These are phyloP conservation scores for Leccinum incarnatum DNA, from an alignment of 768 basidiomycete species.

Conservation along the genomic window DNA sequence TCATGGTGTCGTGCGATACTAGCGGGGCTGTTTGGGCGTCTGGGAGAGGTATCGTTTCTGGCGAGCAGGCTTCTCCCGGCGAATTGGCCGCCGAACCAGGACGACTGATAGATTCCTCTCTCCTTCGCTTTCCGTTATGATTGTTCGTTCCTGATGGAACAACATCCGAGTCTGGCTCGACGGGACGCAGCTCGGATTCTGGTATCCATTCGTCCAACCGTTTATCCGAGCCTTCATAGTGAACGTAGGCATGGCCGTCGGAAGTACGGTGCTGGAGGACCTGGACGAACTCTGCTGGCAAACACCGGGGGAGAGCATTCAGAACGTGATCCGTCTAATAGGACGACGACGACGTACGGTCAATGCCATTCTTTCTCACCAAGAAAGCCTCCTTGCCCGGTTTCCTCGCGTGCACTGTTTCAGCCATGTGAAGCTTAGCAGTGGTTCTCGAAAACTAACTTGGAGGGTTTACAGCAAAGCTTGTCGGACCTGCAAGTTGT, in stretches of 20 bases:
- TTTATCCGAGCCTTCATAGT: conserved; percentile 69
- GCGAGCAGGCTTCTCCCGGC: conserved; percentile 23
- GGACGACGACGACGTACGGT: conserved; percentile 34
- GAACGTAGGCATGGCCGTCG: conserved; percentile 60
- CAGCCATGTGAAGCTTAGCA: conserved; percentile 19
- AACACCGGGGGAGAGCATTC: conserved; percentile 5
- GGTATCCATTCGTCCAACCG: conserved; percentile 74
- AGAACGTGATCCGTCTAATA: conserved; percentile 9
- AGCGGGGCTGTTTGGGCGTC: conserved; percentile 13
- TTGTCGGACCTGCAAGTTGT: conserved; percentile 7
- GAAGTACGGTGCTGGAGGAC: conserved; percentile 48
- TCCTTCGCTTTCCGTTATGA: conserved; percentile 37
- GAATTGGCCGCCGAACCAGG: conserved; percentile 19
- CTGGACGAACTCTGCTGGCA: conserved; percentile 42
- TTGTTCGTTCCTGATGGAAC: conserved; percentile 24
- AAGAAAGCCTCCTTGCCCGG: conserved; percentile 14
- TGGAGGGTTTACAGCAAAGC: neutral
- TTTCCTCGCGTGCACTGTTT: conserved; percentile 9
- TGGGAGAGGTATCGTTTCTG: conserved; percentile 6
- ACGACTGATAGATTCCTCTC: conserved; percentile 16
- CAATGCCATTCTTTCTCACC: conserved; percentile 33
- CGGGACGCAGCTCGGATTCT: conserved; percentile 35
- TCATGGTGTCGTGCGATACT: conserved; percentile 39
- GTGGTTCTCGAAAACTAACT: conserved; percentile 1
- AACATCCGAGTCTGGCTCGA: conserved; percentile 26